Conservation (phyloP, 768 basidiomycete genomes). For the Tephrocybe sp. region DNA sequence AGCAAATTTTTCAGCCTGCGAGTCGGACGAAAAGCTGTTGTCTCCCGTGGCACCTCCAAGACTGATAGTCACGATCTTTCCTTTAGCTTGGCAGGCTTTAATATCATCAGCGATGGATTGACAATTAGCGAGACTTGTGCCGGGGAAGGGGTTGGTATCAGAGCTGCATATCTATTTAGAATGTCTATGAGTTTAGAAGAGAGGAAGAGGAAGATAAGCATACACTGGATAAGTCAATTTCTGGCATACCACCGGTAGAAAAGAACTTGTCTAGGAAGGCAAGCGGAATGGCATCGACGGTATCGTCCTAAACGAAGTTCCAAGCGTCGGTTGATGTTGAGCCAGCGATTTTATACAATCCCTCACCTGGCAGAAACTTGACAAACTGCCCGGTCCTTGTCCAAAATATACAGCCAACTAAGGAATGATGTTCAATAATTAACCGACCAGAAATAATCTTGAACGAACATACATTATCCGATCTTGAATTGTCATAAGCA, state of each 20-base stretch:
- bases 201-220: not conserved
- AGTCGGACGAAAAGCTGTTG: slow-evolving; percentile 46
- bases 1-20: slow-evolving; percentile 50
- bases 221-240: slow-evolving; percentile 60
- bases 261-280: slow-evolving; percentile 63
- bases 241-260: slow-evolving; percentile 52
- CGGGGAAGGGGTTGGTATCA: slow-evolving; percentile 43
- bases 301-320: slow-evolving; percentile 38
- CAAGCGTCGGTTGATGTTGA: not conserved
- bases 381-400: slow-evolving; percentile 43
- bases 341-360: too few relatives aligned
- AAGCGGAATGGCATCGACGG: slow-evolving; percentile 56
- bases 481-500: slow-evolving; percentile 29
- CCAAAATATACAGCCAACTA: slow-evolving; percentile 45
- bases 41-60: slow-evolving; percentile 53
- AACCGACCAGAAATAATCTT: not conserved
- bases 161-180: slow-evolving; percentile 50
- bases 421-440: not conserved
- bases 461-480: slow-evolving; percentile 32
- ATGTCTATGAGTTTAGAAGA: not conserved
- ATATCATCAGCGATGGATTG: slow-evolving; percentile 52
- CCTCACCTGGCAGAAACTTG: slow-evolving; percentile 50
- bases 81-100: slow-evolving; percentile 51
- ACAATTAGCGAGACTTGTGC: slow-evolving; percentile 55
- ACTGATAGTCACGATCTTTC: slow-evolving; percentile 47